Percentiles rank a stretch among this genome's conserved stretches.
Evolutionary conservation across 2,329 filamentous ascomycete species (phyloP).

Genomic region (Diaporthe helianthi): DNA sequence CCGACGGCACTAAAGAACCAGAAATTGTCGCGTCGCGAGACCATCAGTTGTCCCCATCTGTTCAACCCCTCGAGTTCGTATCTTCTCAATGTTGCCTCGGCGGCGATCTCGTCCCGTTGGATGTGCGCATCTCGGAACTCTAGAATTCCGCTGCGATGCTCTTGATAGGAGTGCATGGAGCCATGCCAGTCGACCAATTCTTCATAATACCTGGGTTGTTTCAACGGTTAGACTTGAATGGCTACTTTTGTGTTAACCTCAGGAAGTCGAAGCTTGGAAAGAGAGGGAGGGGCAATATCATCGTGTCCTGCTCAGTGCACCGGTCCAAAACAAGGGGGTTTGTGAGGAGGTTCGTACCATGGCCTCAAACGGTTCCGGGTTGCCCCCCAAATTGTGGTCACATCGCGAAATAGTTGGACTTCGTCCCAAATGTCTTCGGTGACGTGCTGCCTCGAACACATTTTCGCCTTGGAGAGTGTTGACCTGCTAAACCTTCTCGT

Average conservation of each 20-base stretch:
- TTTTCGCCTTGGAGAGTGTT: rapidly evolving
- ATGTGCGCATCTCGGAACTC: constrained; percentile 1
- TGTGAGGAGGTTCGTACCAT: neutral
- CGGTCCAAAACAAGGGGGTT: neutral
- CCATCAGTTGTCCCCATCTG: neutral
- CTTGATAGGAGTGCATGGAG: neutral
- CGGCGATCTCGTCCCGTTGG: neutral
- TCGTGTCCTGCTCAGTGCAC: too few relatives aligned
- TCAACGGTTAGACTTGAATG: neutral
- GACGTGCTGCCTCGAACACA: neutral
- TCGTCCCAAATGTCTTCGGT: neutral
- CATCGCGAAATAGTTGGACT: neutral
- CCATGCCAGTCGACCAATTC: neutral
- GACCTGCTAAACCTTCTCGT: neutral
- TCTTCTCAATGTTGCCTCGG: rapidly evolving
- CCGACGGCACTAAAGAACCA: neutral
- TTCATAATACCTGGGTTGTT: neutral
- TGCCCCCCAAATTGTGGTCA: rapidly evolving
- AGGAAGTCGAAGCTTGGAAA: too few relatives aligned
- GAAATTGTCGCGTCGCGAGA: rapidly evolving
- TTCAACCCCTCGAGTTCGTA: rapidly evolving
- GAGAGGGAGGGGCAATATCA: too few relatives aligned
- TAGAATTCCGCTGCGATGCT: neutral
- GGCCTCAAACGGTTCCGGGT: neutral
- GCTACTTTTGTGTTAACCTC: too few relatives aligned